Evolutionary conservation across 306 rosid species (phyloP).

Genomic region (apple (Malus domestica)): DNA sequence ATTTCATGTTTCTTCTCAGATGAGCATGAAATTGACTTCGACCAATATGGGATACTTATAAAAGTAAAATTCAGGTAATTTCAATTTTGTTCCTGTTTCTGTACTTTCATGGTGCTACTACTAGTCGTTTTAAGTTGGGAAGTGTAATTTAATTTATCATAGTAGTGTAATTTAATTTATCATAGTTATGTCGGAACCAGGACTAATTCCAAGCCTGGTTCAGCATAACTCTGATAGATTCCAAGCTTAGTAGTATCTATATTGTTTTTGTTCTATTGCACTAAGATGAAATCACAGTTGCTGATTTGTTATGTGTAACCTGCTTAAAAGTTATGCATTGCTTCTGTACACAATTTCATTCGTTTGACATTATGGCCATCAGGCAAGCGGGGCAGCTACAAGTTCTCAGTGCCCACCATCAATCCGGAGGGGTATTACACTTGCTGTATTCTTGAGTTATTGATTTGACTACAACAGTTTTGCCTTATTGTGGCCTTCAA

Average conservation of each 20-base stretch:
- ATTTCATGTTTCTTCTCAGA: conserved; percentile 46
- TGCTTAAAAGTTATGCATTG: not conserved
- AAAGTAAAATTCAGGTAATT: conserved; percentile 96
- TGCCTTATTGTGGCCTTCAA: conserved; percentile 6
- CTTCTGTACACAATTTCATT: conserved; percentile 8
- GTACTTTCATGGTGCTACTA: not conserved
- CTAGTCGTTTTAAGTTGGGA: not conserved
- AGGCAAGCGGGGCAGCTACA: conserved; percentile 78
- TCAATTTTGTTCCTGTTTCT: not conserved
- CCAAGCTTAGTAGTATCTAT: too few species aligned
- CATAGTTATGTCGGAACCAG: too few species aligned
- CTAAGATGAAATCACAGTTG: not conserved
- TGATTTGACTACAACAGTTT: conserved; percentile 2
- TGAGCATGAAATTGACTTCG: conserved; percentile 77
- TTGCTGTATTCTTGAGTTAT: conserved; percentile 8
- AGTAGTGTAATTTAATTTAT: not conserved
- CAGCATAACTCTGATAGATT: too few species aligned
- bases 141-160: not conserved
- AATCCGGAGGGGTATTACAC: conserved; percentile 86
- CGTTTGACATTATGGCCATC: conserved; percentile 9
- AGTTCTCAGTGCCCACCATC: conserved; percentile 91
- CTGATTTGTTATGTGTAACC: not conserved
- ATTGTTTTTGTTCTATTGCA: too few species aligned
- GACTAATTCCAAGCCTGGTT: too few species aligned
- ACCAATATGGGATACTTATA: conserved; percentile 76